Percentiles rank a stretch among this genome's conserved stretches.
These are phyloP conservation scores for Aspergillus avenaceus DNA, from an alignment of 495 filamentous ascomycete species.

Conservation along the genomic window DNA sequence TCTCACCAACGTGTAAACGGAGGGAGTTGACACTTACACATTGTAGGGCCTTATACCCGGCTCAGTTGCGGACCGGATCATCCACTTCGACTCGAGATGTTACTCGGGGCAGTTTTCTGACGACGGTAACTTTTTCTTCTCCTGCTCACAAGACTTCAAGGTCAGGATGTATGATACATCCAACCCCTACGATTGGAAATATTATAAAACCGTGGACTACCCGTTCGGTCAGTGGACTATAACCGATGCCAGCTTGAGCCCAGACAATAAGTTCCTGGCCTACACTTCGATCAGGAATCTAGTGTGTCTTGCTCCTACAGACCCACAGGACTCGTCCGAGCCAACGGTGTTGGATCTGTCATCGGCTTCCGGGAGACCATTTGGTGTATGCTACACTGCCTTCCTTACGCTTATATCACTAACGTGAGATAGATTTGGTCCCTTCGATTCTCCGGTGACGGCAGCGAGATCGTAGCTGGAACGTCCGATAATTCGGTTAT, in stretches of 20 bases:
- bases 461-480: constrained; percentile 85
- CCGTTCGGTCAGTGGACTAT: constrained; percentile 91
- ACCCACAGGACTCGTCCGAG: constrained; percentile 73
- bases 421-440: constrained; percentile 68
- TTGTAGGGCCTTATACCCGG: constrained; percentile 59
- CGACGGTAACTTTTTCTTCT: constrained; percentile 97
- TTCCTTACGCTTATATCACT: constrained; percentile 3
- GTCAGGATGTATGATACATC: constrained; percentile 98
- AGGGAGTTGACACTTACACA: constrained; percentile 4
- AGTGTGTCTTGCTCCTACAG: constrained; percentile 82
- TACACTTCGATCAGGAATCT: constrained; percentile 80
- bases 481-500: constrained; percentile 74
- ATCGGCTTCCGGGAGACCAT: constrained; percentile 39
- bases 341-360: constrained; percentile 72
- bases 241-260: constrained; percentile 87
- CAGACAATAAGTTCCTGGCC: constrained; percentile 86
- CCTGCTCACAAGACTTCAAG: constrained; percentile 86
- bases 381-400: constrained; percentile 40
- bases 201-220: constrained; percentile 89
- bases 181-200: constrained; percentile 90
- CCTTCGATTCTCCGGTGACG: constrained; percentile 89
- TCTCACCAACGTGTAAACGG: neutral
- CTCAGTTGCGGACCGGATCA: constrained; percentile 77
- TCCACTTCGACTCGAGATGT: constrained; percentile 78
- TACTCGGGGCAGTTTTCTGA: constrained; percentile 96